These are phyloP conservation scores for Cicer bijugum DNA, from an alignment of 306 rosid species.

Conservation along the genomic window DNA sequence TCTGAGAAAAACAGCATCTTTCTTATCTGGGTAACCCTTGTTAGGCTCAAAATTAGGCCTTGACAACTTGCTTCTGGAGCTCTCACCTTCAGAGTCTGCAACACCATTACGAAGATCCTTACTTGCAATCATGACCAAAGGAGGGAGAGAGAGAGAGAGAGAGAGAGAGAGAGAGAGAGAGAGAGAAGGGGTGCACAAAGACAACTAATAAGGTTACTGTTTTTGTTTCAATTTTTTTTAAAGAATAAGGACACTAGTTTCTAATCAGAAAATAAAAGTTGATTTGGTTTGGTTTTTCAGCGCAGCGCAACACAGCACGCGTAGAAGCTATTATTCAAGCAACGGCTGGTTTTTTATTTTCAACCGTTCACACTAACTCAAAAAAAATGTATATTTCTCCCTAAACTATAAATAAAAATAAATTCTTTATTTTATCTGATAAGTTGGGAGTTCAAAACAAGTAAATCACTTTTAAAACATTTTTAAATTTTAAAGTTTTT, in stretches of 20 bases:
- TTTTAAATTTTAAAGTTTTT: no score
- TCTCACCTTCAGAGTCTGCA: conserved; percentile 71
- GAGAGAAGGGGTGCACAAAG: background rate
- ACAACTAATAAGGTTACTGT: background rate
- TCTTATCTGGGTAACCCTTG: conserved; percentile 49
- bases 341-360: conserved; percentile 55
- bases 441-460: no score
- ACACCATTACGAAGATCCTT: conserved; percentile 57
- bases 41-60: conserved; percentile 55
- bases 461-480: no score
- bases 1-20: conserved; percentile 55
- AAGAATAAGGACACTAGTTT: background rate
- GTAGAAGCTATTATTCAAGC: background rate
- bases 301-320: conserved; percentile 10
- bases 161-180: conserved; percentile 4
- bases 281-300: conserved; percentile 35
- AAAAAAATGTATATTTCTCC: no score
- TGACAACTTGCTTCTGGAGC: conserved; percentile 74
- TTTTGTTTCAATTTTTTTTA: no score
- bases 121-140: conserved; percentile 63
- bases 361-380: conserved; percentile 43
- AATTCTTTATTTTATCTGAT: no score
- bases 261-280: conserved; percentile 38
- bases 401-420: no score
- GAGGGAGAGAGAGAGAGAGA: background rate